Conservation (phyloP, 495 filamentous ascomycete genomes). For the Penicillium flavigenum region DNA sequence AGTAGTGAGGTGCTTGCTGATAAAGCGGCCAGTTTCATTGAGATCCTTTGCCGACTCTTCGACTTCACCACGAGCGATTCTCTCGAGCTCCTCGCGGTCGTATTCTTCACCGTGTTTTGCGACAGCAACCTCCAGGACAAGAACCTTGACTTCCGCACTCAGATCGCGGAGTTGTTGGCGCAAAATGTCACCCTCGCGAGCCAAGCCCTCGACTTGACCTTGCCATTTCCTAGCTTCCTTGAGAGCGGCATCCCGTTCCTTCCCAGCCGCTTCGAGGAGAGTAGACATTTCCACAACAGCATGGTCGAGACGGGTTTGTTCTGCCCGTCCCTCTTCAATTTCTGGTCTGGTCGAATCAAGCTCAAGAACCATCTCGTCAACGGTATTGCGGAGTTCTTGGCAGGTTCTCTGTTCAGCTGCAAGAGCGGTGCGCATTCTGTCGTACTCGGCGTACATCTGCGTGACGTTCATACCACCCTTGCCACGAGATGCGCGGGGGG, state of each 20-base stretch:
- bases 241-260: constrained; percentile 55
- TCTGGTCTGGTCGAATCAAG: constrained; percentile 61
- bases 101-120: constrained; percentile 77
- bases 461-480: constrained; percentile 63
- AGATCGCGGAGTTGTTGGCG: constrained; percentile 88
- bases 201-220: constrained; percentile 64
- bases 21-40: constrained; percentile 79
- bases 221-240: constrained; percentile 71
- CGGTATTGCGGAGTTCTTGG: constrained; percentile 65
- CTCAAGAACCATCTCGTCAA: constrained; percentile 76
- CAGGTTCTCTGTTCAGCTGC: constrained; percentile 66
- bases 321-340: constrained; percentile 57
- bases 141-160: constrained; percentile 81
- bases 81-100: constrained; percentile 67
- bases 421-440: constrained; percentile 57
- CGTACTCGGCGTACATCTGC: constrained; percentile 67
- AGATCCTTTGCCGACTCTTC: constrained; percentile 60
- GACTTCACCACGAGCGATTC: constrained; percentile 62
- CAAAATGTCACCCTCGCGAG: constrained; percentile 74
- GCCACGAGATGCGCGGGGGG: constrained; percentile 55
- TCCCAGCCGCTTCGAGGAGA: constrained; percentile 54
- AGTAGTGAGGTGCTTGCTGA: constrained; percentile 75
- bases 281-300: constrained; percentile 82
- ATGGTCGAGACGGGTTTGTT: constrained; percentile 53
- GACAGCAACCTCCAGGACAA: constrained; percentile 78